phyloP scores from a whole-genome alignment of 1,139 yeast genomes.

The Candida sanyaensis region DNA sequence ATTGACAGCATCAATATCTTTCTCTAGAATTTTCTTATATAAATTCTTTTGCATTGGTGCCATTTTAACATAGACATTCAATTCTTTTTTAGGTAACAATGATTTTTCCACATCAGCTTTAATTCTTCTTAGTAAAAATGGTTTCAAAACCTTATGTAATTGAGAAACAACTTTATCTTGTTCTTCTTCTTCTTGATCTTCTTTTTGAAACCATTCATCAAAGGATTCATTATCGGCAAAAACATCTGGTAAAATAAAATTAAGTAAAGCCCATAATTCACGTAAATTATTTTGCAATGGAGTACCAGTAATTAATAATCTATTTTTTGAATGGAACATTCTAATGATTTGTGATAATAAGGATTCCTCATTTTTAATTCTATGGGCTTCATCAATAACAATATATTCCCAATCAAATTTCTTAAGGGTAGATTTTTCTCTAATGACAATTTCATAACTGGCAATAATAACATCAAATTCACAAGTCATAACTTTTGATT shows the following conservation, averaged over 20 bases:
- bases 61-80: conserved; percentile 73
- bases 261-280: conserved; percentile 79
- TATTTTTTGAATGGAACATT: conserved; percentile 67
- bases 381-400: conserved; percentile 79
- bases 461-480: conserved; percentile 74
- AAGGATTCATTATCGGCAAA: conserved; percentile 74
- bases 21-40: conserved; percentile 75
- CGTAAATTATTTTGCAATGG: conserved; percentile 79
- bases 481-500: conserved; percentile 53
- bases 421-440: conserved; percentile 64
- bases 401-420: conserved; percentile 76
- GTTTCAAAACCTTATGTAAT: conserved; percentile 82
- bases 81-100: conserved; percentile 70
- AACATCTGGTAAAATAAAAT: conserved; percentile 74
- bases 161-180: conserved; percentile 71
- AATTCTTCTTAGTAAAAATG: conserved; percentile 72
- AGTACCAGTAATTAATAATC: conserved; percentile 77
- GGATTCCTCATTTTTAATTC: conserved; percentile 79
- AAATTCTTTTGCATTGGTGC: conserved; percentile 74
- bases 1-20: conserved; percentile 81
- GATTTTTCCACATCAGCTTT: conserved; percentile 81
- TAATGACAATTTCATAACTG: conserved; percentile 75
- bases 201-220: conserved; percentile 66
- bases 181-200: conserved; percentile 25
- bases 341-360: conserved; percentile 73